Evolutionary conservation across 1,139 yeast species (phyloP), one percentile per base, ranked within the genome.

Genomic region (Kazachstania sp.): DNA sequence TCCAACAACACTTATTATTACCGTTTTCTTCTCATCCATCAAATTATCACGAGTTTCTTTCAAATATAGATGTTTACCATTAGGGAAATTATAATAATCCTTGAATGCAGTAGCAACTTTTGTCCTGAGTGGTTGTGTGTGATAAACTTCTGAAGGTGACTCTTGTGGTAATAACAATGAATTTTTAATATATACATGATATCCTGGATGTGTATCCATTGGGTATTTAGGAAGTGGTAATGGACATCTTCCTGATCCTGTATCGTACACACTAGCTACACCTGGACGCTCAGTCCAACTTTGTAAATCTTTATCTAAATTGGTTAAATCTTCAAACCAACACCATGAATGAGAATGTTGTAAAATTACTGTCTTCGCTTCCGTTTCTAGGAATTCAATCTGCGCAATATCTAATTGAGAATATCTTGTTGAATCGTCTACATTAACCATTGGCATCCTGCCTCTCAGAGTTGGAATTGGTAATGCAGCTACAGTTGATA

Each of bases 11-110:
- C 64, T 55, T n/a, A 64, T 52, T 15, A 63, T 54, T 3, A 61
- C 31, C 20, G 57, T 51, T 40, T 54, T 61, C 43, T 53, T 55
- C 4, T 53, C 52, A 35, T 49, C 51, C 20, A 55, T 40, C 29
- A 50, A 28, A 26, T 42, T 47, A 11, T 45, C 43, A 6, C 53
- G 45, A 12, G 48, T 41, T 13, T 53, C 48, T 43, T 54, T 59
- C 30, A 64, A 38, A 45, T 65, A 65, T 2, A 63, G 46, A 52
- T 65, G 69, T 13, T 51, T 49, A 39, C 61, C 67, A 39, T 56
- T 54, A 5, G 62, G 61, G 31, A 54, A 60, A 40, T 62, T 60
- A 48, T 63, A 65, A 46, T 65, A 58, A 19, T 60, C 54, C 45
- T 55, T 63, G n/a, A 61, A 48, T 9, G 62, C 58, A 26, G 55